Percentiles rank a stretch among this genome's conserved stretches.
phyloP scores from a whole-genome alignment of 2,329 filamentous ascomycete species.

The Cercospora beticola region DNA sequence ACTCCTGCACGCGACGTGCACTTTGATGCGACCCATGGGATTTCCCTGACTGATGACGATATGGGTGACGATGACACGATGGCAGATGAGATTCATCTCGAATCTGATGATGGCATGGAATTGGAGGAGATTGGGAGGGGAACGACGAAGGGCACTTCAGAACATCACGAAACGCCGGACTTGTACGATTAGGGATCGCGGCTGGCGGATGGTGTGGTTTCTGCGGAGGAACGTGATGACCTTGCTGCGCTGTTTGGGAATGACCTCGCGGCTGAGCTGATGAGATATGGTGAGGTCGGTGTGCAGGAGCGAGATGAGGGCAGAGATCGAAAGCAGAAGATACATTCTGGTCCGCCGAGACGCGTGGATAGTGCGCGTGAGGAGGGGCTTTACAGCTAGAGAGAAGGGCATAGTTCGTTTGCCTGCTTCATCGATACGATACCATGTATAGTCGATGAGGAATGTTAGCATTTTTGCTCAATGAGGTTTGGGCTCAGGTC shows the following conservation, averaged over 20 bases:
- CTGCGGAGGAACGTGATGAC: neutral
- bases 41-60: neutral
- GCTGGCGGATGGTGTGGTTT: neutral
- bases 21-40: neutral
- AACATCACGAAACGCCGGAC: neutral
- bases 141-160: neutral
- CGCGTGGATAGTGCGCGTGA: neutral
- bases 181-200: neutral
- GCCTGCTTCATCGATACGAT: neutral
- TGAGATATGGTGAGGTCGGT: neutral
- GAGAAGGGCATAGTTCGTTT: neutral
- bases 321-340: neutral
- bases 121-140: neutral
- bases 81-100: neutral
- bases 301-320: neutral
- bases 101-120: neutral
- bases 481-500: too few relatives aligned
- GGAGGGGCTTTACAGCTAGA: neutral
- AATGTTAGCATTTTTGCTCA: neutral
- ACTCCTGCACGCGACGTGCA: neutral
- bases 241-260: neutral
- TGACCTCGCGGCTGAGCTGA: neutral
- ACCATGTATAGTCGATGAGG: neutral
- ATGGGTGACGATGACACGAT: neutral
- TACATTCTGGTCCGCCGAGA: neutral